phyloP scores from a whole-genome alignment of 2,329 filamentous ascomycete species.

The Tolypocladium amazonense region DNA sequence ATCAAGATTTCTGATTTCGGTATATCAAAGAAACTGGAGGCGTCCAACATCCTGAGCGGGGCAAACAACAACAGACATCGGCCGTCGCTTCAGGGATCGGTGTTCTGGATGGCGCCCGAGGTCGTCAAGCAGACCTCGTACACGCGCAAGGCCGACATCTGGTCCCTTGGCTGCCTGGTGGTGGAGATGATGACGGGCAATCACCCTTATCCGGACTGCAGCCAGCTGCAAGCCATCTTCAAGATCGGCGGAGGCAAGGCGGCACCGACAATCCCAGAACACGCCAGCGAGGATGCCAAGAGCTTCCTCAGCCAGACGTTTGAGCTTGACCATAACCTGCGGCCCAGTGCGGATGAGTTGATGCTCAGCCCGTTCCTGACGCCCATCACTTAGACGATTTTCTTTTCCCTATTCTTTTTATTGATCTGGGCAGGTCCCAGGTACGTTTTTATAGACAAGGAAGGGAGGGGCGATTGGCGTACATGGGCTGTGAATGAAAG shows the following conservation, averaged over 20 bases:
- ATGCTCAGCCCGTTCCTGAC: conserved; percentile 74
- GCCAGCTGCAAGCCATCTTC: conserved; percentile 95
- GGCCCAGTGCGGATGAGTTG: conserved; percentile 85
- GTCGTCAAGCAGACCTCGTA: conserved; percentile 97
- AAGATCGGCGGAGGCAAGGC: conserved; percentile 88
- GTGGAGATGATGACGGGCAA: conserved; percentile 99
- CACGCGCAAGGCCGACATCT: conserved; percentile 97
- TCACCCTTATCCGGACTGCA: conserved; percentile 94
- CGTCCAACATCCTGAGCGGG: conserved; percentile 67
- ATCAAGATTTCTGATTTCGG: conserved; percentile 99
- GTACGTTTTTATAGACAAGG: conserved; percentile 3
- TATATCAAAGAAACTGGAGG: conserved; percentile 95
- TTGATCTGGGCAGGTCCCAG: conserved; percentile 7
- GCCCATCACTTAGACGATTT: conserved; percentile 42
- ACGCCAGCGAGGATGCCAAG: conserved; percentile 73
- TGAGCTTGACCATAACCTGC: conserved; percentile 86
- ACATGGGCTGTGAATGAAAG: neutral
- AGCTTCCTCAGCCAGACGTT: conserved; percentile 83
- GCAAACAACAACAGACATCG: conserved; percentile 58
- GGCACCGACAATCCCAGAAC: conserved; percentile 77
- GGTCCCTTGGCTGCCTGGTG: conserved; percentile 91
- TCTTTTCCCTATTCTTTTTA: neutral
- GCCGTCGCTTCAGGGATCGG: conserved; percentile 84
- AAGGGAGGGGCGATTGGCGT: neutral
- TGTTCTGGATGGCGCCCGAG: conserved; percentile 99